Base-by-base conservation (phyloP, 2,329 filamentous ascomycete species). In the Chaetomiaceae sp. region DNA sequence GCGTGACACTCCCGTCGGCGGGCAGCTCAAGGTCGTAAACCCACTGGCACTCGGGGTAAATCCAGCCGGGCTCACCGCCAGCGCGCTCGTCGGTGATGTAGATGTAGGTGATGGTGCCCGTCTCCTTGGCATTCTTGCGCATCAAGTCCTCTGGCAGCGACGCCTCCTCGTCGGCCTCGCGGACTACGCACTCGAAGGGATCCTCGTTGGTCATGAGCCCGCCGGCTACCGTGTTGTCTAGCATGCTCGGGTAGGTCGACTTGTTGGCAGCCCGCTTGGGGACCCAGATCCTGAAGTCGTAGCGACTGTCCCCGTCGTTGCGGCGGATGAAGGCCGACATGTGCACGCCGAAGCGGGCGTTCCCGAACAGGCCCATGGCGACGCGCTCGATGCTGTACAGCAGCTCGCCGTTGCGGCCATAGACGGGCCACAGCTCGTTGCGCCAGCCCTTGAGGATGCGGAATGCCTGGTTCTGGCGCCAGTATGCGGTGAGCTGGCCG, bases 161-260 rank as follows among this genome's bases (percentile, higher is more conserved):
- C 1, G 93, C 95, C 66, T 99, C 93, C 70, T 99, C 93, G 57
- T 84, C 84, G 3, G 86, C 85, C 69, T 99, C 93, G 48, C 92
- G 82, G 17, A 96, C 77, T 46, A 96, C 72, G 65, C 86, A 89
- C 64, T 92, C 89, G 43, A 90, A 85, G 0, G 88, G 86, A 19
- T 77, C 77, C 66, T 96, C 91, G 13, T 85, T 86, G 0, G 88
- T 87, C 66, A 86, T 83, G 59, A 97, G 83, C 0, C 89, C 79
- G n/a, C 79, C 79, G 0, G 91, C 93, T 6, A 95, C 93, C 1
- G 90, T 90, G 67, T 97, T 99, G 68, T 99, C 93, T 58, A 99
- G 75, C 79, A 96, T 91, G n/a, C 86, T 79, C 0, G 86, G 85
- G 64, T 92, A 99, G 0, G 90, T 96, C 58, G 87, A 82, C 73